Evolutionary conservation across 176 grass and related monocot genomes (phyloP).

Genomic region (Carex kokanica): DNA sequence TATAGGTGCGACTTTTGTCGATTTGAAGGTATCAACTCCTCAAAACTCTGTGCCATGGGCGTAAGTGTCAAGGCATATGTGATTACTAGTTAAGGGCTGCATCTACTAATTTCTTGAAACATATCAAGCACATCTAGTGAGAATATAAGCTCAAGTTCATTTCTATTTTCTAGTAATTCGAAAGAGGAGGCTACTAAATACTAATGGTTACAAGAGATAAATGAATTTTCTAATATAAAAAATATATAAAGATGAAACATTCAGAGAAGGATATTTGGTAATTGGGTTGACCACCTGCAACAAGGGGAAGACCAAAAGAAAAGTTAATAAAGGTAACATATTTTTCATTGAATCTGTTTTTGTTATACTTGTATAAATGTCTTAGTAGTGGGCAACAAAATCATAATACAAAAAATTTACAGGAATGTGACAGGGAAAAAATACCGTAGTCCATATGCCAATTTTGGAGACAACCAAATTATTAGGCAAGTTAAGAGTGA

Average conservation of each 20-base stretch:
- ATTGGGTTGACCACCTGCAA: conserved; percentile 95
- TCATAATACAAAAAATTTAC: too few species aligned
- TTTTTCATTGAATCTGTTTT: too few species aligned
- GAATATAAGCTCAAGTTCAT: not conserved
- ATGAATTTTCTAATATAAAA: not conserved
- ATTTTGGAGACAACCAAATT: conserved; percentile 74
- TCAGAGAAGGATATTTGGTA: conserved; percentile 84
- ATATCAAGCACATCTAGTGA: not conserved
- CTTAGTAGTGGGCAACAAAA: not conserved
- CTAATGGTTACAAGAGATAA: not conserved
- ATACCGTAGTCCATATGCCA: conserved; percentile 91
- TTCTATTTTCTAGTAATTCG: not conserved
- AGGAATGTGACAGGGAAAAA: not conserved
- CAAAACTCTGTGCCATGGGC: conserved; percentile 83
- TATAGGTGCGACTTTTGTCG: conserved; percentile 56
- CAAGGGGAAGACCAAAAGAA: not conserved
- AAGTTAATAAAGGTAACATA: too few species aligned
- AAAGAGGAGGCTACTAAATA: not conserved
- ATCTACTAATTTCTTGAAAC: not conserved
- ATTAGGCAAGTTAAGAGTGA: conserved; percentile 87
- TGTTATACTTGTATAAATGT: too few species aligned
- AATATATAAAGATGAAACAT: conserved; percentile 6
- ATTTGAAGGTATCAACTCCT: conserved; percentile 69
- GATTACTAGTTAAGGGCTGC: conserved; percentile 46
- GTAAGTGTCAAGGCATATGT: conserved; percentile 85